Percentiles rank a stretch among this genome's conserved stretches.
phyloP scores from a whole-genome alignment of 768 basidiomycete genomes.

The Daedaleopsis nitida region DNA sequence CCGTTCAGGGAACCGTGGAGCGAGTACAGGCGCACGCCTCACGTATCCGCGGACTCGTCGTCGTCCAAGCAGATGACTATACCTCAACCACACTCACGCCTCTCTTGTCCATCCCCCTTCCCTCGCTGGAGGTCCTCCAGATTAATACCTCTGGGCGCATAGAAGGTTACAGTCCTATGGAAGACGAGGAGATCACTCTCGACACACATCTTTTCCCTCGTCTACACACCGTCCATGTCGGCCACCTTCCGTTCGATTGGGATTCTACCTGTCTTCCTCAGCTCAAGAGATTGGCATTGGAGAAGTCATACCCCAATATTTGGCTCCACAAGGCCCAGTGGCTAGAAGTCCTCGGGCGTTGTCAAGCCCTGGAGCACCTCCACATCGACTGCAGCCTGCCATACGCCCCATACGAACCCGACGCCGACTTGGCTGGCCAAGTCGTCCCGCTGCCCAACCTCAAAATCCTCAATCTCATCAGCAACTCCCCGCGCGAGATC shows the following conservation, averaged over 20 bases:
- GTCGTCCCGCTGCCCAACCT: background rate
- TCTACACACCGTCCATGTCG: background rate
- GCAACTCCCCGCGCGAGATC: background rate
- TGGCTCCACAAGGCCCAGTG: background rate
- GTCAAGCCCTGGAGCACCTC: background rate
- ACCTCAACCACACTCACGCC: background rate
- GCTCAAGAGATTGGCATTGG: background rate
- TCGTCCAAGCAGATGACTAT: background rate
- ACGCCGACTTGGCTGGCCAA: background rate
- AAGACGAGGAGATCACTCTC: background rate
- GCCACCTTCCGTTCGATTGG: background rate
- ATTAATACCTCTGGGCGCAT: background rate
- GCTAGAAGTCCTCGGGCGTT: too few species aligned
- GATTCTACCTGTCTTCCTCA: background rate
- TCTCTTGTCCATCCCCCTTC: background rate
- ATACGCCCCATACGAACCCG: background rate
- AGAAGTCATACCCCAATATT: background rate
- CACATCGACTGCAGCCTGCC: background rate
- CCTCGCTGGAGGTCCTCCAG: background rate
- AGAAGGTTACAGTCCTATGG: background rate
- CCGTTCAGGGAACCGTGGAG: too few species aligned
- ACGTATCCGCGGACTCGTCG: background rate
- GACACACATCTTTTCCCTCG: background rate
- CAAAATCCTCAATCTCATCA: background rate
- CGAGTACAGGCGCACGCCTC: background rate